Evolutionary conservation across 169 alveolate species (phyloP), one percentile per base, ranked within the genome.

Genomic region (Eimeria maxima): DNA sequence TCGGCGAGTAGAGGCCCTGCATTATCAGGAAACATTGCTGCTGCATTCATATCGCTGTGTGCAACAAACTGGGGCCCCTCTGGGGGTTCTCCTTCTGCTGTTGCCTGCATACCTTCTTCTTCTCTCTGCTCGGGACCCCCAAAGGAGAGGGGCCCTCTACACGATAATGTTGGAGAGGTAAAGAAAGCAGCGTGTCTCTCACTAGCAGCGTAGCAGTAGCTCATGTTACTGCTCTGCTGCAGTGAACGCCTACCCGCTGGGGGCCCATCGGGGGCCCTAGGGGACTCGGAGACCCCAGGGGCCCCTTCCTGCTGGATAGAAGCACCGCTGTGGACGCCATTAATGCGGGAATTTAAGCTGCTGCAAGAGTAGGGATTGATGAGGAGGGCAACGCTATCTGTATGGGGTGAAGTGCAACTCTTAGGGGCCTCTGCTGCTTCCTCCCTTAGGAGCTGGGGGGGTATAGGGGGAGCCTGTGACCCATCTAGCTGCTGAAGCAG

Each of bases 281-380:
- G n/a, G n/a, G n/a, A n/a, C n/a, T n/a, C n/a, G n/a, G 57, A 11
- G 57, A 5, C 57, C 57, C 57, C 57, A 11, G 18, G 57, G 57
- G 57, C 5, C 57, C 57, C 57, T 11, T 11, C 18, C 57, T n/a
- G n/a, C 42, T 67, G 80, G 2, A 69, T 44, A 1, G 80, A 44
- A 33, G 80, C 47, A 63, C 16, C 16, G 55, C 90, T 81, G 53
- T 69, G 80, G 78, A 57, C n/a, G 78, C 76, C n/a, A 38, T 44
- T 84, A 53, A 53, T 22, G n/a, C 78, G 7, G 92, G 92, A 7
- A 38, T 55, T 38, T 5, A 69, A 33, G 33, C 33, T 7, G 60
- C 16, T 20, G 45, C 45, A 33, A 38, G 57, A 44, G 55, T 74
- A 44, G 14, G 86, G 86, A 16, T 42, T 27, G 20, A 29, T 3